Evolutionary conservation across 805 yeast species (phyloP), one percentile per base, ranked within the genome.

Genomic region (Candida namnaoensis): DNA sequence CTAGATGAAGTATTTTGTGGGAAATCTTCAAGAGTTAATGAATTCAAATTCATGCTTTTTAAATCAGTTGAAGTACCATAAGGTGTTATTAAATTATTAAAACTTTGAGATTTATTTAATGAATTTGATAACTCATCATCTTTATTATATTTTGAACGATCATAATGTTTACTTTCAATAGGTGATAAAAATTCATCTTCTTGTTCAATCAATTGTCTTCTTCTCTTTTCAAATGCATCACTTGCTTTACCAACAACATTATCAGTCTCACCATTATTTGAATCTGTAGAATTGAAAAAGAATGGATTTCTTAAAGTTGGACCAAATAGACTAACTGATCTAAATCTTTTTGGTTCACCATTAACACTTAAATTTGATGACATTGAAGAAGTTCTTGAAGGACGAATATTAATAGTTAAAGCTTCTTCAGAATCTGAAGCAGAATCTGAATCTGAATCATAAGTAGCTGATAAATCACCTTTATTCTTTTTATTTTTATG

Each of bases 311-410:
- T 50, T 34, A 48, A 10, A 15, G 40, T 40, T 8, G 58, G 60
- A 25, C 58, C 56, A 45, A 53, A 54, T 34, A 54, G 38, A 4
- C 54, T 49, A 7, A 49, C 34, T 4, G 60, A 54, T 46, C 60
- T 51, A 35, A 45, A 53, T 39, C 60, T 52, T 42, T 46, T 48
- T 26, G 46, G 42, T 34, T 47, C 35, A 32, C n/a, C n/a, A n/a
- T n/a, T n/a, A n/a, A n/a, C n/a, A n/a, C n/a, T n/a, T n/a, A n/a
- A n/a, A n/a, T n/a, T n/a, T n/a, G n/a, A n/a, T n/a, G n/a, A n/a
- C n/a, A n/a, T n/a, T 6, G 47, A 9, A 11, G 38, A 25, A 6
- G 27, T 19, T 34, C 51, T 43, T 35, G 50, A 36, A 10, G 49
- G 42, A 1, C 43, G 36, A 1, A 45, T 57, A n/a, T 44, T 46